Evolutionary conservation across 1,284 basidiomycete species (phyloP), one percentile per base, ranked within the genome.

Genomic region (Tilletia setariae): DNA sequence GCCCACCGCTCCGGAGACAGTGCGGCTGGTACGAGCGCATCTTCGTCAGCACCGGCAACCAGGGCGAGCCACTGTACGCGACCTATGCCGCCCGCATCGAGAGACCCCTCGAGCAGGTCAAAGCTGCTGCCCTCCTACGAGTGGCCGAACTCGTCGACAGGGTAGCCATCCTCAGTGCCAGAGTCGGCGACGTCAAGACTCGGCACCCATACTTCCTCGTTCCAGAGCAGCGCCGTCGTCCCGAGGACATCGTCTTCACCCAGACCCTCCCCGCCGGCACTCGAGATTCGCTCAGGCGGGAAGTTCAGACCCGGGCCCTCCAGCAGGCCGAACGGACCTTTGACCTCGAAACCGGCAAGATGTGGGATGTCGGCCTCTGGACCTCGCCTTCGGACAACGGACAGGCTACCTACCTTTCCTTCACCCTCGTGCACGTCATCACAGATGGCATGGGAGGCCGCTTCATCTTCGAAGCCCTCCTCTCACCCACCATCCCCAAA

Each of bases 51-150:
- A 61, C 56, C 9, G 19, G 30, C 28, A 25, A 61, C 28, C 23
- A 19, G 9, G 56, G 56, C 16, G 56, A 61, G 30, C 56, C 56
- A 1, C 56, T 61, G 32, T 61, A 61, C 56, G 13, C 32, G 28
- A 61, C 56, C 13, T 61, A 35, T 4, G 56, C 32, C 56, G 56
- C 28, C 56, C 56, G 56, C 56, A 61, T 61, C 56, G 56, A 61
- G 56, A 30, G 35, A 16, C 28, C 56, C 0, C n/a, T 30, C 56
- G 28, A 30, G 16, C 30, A 32, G 8, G 56, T 61, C 56, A 11
- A 61, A 25, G 30, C 56, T 9, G 56, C 56, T 30, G 35, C 56
- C 28, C 30, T n/a, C 1, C 28, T 19, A 21, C 56, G 56, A 4
- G 56, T 61, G 30, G 2, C 28, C 8, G 56, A 61, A 30, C 56